phyloP scores from a whole-genome alignment of 352 stramenopile species.

The Phytopythium chamaehyphon region DNA sequence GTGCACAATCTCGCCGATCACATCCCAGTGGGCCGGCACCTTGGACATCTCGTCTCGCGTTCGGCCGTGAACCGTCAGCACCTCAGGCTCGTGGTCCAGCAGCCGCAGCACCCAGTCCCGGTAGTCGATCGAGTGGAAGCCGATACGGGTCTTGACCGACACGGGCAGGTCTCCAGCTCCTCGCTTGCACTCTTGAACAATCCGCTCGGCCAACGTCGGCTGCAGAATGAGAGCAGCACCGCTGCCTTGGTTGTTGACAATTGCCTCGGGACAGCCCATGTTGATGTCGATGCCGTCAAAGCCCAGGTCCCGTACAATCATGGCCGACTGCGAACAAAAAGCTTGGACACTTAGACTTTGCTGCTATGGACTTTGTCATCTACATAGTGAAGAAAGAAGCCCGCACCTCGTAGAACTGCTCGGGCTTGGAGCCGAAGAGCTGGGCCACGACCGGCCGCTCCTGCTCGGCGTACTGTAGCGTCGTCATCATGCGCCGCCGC shows the following conservation, averaged over 20 bases:
- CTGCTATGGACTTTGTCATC: too few relatives aligned
- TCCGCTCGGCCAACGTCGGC: constrained; percentile 52
- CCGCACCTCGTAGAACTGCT: constrained; percentile 78
- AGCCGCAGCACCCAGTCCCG: constrained; percentile 69
- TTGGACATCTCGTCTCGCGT: constrained; percentile 84
- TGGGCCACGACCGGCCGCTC: constrained; percentile 76
- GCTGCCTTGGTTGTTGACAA: constrained; percentile 78
- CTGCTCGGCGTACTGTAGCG: constrained; percentile 65
- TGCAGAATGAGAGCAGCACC: constrained; percentile 64
- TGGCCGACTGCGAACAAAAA: constrained; percentile 41
- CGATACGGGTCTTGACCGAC: constrained; percentile 78
- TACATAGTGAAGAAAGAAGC: too few relatives aligned
- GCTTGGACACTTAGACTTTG: too few relatives aligned
- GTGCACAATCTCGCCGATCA: constrained; percentile 66
- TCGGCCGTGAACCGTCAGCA: constrained; percentile 73
- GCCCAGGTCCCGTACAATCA: constrained; percentile 71
- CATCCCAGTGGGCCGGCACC: constrained; percentile 76
- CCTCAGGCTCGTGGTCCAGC: constrained; percentile 62
- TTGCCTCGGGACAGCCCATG: constrained; percentile 76
- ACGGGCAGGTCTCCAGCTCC: constrained; percentile 60
- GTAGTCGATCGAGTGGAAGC: constrained; percentile 75
- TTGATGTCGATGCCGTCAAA: constrained; percentile 88
- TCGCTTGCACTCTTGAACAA: constrained; percentile 66
- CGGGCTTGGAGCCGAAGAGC: constrained; percentile 83
- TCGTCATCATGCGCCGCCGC: constrained; percentile 70